Percentiles rank a stretch among this genome's conserved stretches.
Evolutionary conservation across 768 basidiomycete species (phyloP).

Genomic region (Psilocybe cyanescens): DNA sequence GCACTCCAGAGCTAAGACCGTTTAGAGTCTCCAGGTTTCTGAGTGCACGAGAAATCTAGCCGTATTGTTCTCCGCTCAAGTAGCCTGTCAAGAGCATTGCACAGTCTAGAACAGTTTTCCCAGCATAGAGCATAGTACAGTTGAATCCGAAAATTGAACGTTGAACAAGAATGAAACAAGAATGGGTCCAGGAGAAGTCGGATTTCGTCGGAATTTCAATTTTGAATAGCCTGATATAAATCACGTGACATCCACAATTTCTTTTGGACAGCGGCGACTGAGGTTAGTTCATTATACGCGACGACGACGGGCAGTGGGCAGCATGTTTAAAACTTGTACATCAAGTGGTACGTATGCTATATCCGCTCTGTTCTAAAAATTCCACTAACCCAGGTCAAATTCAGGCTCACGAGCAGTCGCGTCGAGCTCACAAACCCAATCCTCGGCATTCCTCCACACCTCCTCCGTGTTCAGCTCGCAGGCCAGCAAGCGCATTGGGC

Average conservation of each 20-base stretch:
- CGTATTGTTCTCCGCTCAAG: too few species aligned
- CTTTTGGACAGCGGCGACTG: background rate
- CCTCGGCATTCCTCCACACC: slow-evolving; percentile 27
- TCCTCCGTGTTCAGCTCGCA: slow-evolving; percentile 23
- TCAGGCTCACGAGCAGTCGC: slow-evolving; percentile 24
- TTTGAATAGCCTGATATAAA: too few species aligned
- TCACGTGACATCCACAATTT: background rate
- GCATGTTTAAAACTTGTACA: slow-evolving; percentile 22
- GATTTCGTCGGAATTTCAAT: too few species aligned
- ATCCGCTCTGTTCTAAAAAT: background rate
- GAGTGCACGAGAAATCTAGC: too few species aligned
- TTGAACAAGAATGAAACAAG: too few species aligned
- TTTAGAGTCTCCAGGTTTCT: too few species aligned
- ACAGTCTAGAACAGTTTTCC: too few species aligned
- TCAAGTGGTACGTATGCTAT: slow-evolving; percentile 16
- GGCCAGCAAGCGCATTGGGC: slow-evolving; percentile 19
- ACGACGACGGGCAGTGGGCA: background rate
- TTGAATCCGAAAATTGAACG: too few species aligned
- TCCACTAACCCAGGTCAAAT: background rate
- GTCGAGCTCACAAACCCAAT: slow-evolving; percentile 15
- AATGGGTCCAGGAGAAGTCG: too few species aligned
- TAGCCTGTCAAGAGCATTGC: too few species aligned
- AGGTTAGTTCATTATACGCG: background rate
- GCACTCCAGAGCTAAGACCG: too few species aligned
- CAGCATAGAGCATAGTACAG: too few species aligned